Percentiles rank a stretch among this genome's conserved stretches.
Conservation (phyloP, 495 filamentous ascomycete species). For the Lasiosphaeria hispida region DNA sequence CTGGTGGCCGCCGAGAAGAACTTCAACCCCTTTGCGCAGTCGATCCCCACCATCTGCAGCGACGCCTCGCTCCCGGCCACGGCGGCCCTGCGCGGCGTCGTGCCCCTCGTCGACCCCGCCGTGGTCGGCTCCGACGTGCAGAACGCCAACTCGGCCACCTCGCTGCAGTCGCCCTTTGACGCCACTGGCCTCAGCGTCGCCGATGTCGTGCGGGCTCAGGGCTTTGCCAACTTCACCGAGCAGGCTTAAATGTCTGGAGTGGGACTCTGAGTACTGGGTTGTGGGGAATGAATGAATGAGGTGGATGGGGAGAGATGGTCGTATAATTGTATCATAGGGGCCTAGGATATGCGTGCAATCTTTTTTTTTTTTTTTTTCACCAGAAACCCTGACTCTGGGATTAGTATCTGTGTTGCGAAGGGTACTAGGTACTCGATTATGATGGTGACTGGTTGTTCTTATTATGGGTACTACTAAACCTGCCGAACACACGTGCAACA, state of each 20-base stretch:
- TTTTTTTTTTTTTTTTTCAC: neutral
- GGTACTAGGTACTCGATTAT: no score
- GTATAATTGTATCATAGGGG: conserved; percentile 6
- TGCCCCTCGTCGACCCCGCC: conserved; percentile 58
- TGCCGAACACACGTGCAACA: no score
- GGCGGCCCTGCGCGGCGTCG: conserved; percentile 53
- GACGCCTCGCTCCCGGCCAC: conserved; percentile 56
- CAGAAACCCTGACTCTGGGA: neutral
- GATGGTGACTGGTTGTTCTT: no score
- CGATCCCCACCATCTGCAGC: conserved; percentile 55
- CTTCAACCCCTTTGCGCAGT: conserved; percentile 59
- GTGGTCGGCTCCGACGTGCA: conserved; percentile 52
- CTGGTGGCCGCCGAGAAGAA: conserved; percentile 66
- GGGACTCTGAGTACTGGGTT: no score
- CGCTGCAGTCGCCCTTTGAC: conserved; percentile 44
- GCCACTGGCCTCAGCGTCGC: conserved; percentile 54
- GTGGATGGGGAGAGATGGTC: neutral
- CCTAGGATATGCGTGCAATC: neutral
- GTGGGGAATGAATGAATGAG: neutral
- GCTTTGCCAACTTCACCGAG: conserved; percentile 54
- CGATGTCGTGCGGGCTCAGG: conserved; percentile 49
- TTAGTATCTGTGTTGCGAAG: neutral
- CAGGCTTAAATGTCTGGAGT: conserved; percentile 22
- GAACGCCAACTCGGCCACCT: conserved; percentile 52
- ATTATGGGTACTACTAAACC: no score